Evolutionary conservation across 1,284 basidiomycete species (phyloP).

Genomic region (Meripilus lineatus): DNA sequence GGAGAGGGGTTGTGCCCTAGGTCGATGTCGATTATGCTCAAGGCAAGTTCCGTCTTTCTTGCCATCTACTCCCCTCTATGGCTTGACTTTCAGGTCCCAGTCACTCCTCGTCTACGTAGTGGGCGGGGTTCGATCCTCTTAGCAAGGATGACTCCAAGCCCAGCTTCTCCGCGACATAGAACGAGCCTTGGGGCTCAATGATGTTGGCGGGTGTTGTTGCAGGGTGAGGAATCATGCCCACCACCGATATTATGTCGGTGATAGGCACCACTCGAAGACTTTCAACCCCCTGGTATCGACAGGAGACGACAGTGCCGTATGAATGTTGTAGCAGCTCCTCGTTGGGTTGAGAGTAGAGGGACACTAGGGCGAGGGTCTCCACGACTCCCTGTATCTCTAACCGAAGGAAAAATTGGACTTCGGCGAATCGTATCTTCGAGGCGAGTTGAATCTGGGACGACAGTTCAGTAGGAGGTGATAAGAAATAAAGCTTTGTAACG

Average conservation of each 20-base stretch:
- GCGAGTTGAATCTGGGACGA: constrained; percentile 7
- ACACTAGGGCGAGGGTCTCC: constrained; percentile 16
- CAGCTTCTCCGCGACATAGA: constrained; percentile 3
- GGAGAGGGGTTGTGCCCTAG: too few relatives aligned
- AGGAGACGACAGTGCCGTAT: constrained; percentile 18
- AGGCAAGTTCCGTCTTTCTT: too few relatives aligned
- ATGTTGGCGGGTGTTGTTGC: background rate
- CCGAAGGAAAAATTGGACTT: constrained; percentile 25
- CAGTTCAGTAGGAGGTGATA: background rate
- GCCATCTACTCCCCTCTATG: too few relatives aligned
- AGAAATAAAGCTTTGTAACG: constrained; percentile 2
- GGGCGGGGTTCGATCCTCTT: too few relatives aligned
- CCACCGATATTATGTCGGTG: constrained; percentile 20
- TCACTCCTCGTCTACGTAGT: too few relatives aligned
- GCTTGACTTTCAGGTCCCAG: too few relatives aligned
- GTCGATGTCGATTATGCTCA: too few relatives aligned
- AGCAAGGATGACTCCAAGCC: too few relatives aligned
- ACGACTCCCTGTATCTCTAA: background rate
- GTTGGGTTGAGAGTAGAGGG: constrained; percentile 18
- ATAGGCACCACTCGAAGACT: constrained; percentile 17
- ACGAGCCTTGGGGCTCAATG: background rate
- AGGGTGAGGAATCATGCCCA: constrained; percentile 21
- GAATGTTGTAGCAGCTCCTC: constrained; percentile 13
- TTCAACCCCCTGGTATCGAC: constrained; percentile 13
- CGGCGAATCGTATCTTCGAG: constrained; percentile 13